Evolutionary conservation across 1,284 basidiomycete species (phyloP).

Genomic region (Gomphus sp.): DNA sequence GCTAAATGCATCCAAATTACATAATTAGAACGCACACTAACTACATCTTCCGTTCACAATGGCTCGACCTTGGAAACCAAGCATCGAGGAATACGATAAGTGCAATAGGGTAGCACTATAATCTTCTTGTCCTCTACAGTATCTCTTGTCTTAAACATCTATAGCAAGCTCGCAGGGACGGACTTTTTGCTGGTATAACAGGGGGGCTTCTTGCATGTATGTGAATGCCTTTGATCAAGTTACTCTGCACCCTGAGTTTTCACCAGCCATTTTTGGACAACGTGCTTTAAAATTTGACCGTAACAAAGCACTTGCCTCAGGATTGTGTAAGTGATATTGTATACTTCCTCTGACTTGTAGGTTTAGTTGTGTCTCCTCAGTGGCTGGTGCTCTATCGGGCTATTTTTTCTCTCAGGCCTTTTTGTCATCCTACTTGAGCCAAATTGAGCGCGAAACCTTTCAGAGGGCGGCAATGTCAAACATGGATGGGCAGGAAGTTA

Average conservation of each 20-base stretch:
- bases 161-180: slow-evolving; percentile 8
- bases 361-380: background rate
- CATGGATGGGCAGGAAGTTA: background rate
- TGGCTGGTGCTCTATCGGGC: slow-evolving; percentile 7
- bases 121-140: background rate
- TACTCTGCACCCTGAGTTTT: background rate
- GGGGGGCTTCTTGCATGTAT: slow-evolving; percentile 8
- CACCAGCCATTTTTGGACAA: slow-evolving; percentile 3
- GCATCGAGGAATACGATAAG: slow-evolving; percentile 3
- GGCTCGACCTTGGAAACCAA: slow-evolving; percentile 5
- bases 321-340: slow-evolving; percentile 1
- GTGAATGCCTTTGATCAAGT: background rate
- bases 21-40: background rate
- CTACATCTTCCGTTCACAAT: background rate
- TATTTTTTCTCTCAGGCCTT: slow-evolving; percentile 10
- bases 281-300: slow-evolving; percentile 6
- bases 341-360: background rate
- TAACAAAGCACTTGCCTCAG: background rate
- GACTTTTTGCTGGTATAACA: slow-evolving; percentile 7
- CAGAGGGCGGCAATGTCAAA: background rate
- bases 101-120: slow-evolving; percentile 6
- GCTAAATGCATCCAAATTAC: too few relatives aligned
- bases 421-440: slow-evolving; percentile 2
- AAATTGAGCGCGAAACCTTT: background rate
- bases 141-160: background rate